Evolutionary conservation across 345 rosid genomes (phyloP).

Genomic region (Dipteronia dyeriana): DNA sequence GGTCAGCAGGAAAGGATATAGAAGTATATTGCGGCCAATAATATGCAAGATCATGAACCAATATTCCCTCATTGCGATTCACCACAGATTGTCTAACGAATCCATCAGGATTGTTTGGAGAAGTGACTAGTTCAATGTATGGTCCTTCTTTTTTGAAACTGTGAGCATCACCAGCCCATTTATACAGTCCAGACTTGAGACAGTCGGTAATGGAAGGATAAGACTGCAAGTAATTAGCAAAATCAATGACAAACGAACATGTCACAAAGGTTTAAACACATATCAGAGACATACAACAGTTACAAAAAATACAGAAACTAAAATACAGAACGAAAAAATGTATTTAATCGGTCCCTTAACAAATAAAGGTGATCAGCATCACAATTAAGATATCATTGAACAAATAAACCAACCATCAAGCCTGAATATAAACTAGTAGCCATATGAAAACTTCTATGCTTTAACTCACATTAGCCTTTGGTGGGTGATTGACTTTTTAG

Average conservation of each 20-base stretch:
- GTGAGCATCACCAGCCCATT: constrained; percentile 92
- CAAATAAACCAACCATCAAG: neutral
- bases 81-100: constrained; percentile 62
- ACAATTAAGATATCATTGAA: neutral
- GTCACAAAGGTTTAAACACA: constrained; percentile 4
- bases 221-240: constrained; percentile 51
- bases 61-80: constrained; percentile 59
- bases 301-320: too few relatives aligned
- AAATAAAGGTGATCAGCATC: neutral
- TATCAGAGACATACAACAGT: neutral
- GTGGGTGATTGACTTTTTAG: neutral
- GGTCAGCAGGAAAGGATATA: constrained; percentile 62
- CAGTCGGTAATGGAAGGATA: constrained; percentile 78
- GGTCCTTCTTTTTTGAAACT: constrained; percentile 53
- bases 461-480: neutral
- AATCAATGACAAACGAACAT: constrained; percentile 16
- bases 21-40: constrained; percentile 97
- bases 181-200: constrained; percentile 68
- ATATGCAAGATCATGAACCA: constrained; percentile 91
- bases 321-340: too few relatives aligned
- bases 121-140: constrained; percentile 88
- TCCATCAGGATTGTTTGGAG: constrained; percentile 97
- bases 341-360: too few relatives aligned
- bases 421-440: neutral
- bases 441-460: neutral